A percentile compares a stretch with the other conserved stretches of the same genome.
Evolutionary conservation across 2,329 filamentous ascomycete species (phyloP).

Genomic region (Paecilomyces dactylethromorphus): DNA sequence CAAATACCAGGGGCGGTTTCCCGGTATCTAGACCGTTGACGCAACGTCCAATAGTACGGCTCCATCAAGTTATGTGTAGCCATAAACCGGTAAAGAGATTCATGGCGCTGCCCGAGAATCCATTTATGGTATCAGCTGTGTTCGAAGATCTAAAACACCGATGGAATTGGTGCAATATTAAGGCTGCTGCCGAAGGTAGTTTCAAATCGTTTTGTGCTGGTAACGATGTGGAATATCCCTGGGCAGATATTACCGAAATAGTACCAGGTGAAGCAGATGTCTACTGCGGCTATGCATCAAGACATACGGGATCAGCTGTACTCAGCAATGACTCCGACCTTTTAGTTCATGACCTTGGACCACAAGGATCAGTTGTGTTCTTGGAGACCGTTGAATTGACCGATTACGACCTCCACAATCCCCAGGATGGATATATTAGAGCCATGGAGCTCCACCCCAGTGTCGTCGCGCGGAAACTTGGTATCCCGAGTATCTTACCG

Average conservation of each 20-base stretch:
- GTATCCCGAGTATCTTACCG: conserved; percentile 24
- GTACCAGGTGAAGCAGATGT: conserved; percentile 80
- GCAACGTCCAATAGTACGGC: conserved; percentile 5
- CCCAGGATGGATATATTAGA: conserved; percentile 15
- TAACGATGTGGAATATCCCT: conserved; percentile 18
- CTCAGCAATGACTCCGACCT: conserved; percentile 87
- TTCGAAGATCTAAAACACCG: conserved; percentile 60
- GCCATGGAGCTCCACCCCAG: conserved; percentile 32
- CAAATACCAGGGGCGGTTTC: conserved; percentile 24
- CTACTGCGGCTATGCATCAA: conserved; percentile 65
- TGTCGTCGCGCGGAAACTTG: conserved; percentile 25
- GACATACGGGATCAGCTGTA: conserved; percentile 50
- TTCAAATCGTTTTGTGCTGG: conserved; percentile 20
- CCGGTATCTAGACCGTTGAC: conserved; percentile 2
- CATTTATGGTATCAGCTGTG: conserved; percentile 71
- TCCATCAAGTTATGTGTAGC: conserved; percentile 19
- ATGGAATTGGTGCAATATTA: conserved; percentile 24
- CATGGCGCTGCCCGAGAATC: conserved; percentile 44
- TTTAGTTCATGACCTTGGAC: conserved; percentile 64
- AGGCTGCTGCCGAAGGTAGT: conserved; percentile 7
- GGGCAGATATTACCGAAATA: conserved; percentile 43
- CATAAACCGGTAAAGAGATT: conserved; percentile 18
- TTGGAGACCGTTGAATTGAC: conserved; percentile 55
- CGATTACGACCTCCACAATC: conserved; percentile 6
- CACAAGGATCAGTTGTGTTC: conserved; percentile 57